Evolutionary conservation across 1,284 basidiomycete species (phyloP), one percentile per base, ranked within the genome.

Genomic region (Porodaedalea pini): DNA sequence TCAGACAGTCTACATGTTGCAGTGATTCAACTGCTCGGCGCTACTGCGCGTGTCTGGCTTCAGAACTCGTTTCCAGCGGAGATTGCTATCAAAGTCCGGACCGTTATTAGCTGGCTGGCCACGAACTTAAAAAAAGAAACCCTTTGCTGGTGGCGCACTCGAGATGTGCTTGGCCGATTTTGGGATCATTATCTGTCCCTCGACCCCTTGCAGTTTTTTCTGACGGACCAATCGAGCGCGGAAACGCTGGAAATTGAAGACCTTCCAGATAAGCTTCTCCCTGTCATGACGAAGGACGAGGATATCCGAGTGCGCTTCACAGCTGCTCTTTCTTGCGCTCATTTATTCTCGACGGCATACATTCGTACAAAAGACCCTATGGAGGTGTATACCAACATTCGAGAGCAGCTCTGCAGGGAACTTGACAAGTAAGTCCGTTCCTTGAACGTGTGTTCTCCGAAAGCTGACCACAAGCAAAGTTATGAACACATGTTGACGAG

Each of bases 271-370:
- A 62, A 58, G 23, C 68, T 88, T 48, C 73, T 92, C 36, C 79
- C 78, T 5, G 67, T 66, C 13, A 67, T 90, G 59, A 77, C 79
- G 23, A 66, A 69, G 17, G 95, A 98, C 69, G 69, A 73, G 44
- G 95, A 98, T 68, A 83, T 90, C n/a, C 83, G 94, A 23, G 86
- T 97, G 32, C 86, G 95, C 4, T 89, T 93, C 64, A 85, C 90
- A 21, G 82, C 82, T 1, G 86, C 90, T 1, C 73, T 80, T 2
- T 75, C 84, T 4, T 82, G 80, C 29, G 82, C 90, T 2, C 74
- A 75, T 3, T 69, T 92, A 19, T 86, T 91, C 63, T 67, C 74
- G 3, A 65, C 76, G n/a, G 70, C 75, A 13, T 61, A 61, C 25
- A 53, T 61, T 4, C 67, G 69, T 2, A 61, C 61, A 7, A 55